phyloP scores from a whole-genome alignment of 2,329 filamentous ascomycete species.

The Sphaerulina populicola region DNA sequence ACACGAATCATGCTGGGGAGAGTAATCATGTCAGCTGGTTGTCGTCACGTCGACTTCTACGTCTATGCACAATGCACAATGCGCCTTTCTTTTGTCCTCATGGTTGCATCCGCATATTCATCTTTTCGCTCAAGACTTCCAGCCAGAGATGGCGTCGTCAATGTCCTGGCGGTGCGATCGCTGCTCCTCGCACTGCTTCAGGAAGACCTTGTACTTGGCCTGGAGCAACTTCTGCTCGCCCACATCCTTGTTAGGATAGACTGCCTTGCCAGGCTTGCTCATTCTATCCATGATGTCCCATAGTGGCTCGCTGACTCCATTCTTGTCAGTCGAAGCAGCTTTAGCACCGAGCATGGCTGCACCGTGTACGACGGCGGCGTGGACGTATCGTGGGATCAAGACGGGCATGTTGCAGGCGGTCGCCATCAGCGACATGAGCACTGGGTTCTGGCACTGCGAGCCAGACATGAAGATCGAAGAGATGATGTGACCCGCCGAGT shows the following conservation, averaged over 20 bases:
- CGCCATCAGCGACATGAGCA: conserved; percentile 85
- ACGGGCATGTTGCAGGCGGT: conserved; percentile 89
- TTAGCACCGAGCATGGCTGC: conserved; percentile 97
- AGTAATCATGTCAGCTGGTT: too few relatives aligned
- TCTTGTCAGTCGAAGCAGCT: conserved; percentile 72
- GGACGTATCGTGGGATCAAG: conserved; percentile 84
- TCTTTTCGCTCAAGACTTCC: conserved; percentile 20
- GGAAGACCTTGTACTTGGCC: conserved; percentile 90
- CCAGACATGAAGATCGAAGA: conserved; percentile 97
- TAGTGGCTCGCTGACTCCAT: conserved; percentile 73
- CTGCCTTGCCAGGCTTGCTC: conserved; percentile 83
- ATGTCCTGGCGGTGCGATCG: conserved; percentile 71
- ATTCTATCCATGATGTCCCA: conserved; percentile 98
- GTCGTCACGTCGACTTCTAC: conserved; percentile 2
- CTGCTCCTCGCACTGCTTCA: conserved; percentile 84
- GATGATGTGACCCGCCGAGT: conserved; percentile 76
- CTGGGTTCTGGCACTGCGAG: conserved; percentile 89
- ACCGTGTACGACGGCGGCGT: conserved; percentile 94
- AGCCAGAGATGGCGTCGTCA: conserved; percentile 47
- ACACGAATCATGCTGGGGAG: too few relatives aligned
- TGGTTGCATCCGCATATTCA: not conserved
- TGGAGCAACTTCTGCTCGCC: conserved; percentile 71
- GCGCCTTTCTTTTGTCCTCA: not conserved
- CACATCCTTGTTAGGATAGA: conserved; percentile 63
- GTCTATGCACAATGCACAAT: conserved; percentile 4